phyloP scores from a whole-genome alignment of 2,329 filamentous ascomycete genomes.

The Aaosphaeria pasadenensis region DNA sequence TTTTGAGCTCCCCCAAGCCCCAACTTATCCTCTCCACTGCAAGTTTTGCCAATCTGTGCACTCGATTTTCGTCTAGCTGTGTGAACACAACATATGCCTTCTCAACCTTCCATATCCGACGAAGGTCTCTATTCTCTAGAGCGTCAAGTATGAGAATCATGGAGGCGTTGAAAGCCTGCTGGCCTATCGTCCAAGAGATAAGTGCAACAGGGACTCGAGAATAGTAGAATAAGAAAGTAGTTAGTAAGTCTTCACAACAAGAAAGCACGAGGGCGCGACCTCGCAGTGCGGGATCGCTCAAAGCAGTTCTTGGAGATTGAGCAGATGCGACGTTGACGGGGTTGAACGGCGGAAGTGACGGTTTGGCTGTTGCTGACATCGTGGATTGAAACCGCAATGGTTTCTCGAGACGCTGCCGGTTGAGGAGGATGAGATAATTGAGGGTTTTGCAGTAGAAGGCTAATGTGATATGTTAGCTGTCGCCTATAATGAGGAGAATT shows the following conservation, averaged over 20 bases:
- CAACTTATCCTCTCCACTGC: conserved; percentile 42
- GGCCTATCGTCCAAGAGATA: conserved; percentile 48
- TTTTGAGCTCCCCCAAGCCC: conserved; percentile 19
- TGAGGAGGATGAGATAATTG: conserved; percentile 48
- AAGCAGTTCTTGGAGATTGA: conserved; percentile 12
- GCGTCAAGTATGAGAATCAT: conserved; percentile 50
- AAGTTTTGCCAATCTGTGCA: conserved; percentile 46
- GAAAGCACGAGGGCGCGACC: conserved; percentile 42
- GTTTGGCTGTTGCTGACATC: background rate
- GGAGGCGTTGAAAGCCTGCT: conserved; percentile 50
- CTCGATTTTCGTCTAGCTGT: conserved; percentile 40
- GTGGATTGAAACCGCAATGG: background rate
- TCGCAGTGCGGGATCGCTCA: conserved; percentile 21
- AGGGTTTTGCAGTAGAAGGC: conserved; percentile 48
- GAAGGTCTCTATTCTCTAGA: conserved; percentile 40
- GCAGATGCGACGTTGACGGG: conserved; percentile 6
- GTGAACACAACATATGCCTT: conserved; percentile 42
- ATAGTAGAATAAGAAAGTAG: conserved; percentile 48
- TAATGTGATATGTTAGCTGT: conserved; percentile 7
- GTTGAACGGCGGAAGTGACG: conserved; percentile 8
- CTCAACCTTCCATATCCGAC: conserved; percentile 39
- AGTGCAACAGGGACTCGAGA: conserved; percentile 42
- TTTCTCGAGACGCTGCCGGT: conserved; percentile 42
- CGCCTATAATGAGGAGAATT: background rate
- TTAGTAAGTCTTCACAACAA: conserved; percentile 41